Evolutionary conservation across 345 rosid genomes (phyloP), one percentile per base, ranked within the genome.

Genomic region (Euphorbia pulcherrima): DNA sequence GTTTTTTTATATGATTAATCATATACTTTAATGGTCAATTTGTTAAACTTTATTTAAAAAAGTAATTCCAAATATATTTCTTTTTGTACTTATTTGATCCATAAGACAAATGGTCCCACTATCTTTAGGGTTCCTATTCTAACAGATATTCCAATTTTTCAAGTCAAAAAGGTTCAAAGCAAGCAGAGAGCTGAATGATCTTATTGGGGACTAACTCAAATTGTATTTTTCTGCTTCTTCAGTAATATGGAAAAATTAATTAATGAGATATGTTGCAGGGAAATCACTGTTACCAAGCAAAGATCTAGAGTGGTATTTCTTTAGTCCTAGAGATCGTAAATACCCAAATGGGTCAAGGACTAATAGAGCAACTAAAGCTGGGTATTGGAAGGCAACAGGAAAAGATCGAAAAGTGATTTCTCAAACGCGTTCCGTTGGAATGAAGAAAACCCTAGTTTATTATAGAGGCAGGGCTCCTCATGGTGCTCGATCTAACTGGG

Each of bases 381-480:
- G 98, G 8, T 93, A 93, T 30, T 90, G 98, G 97, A 93, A 93
- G 78, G 98, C 98, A 6, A 93, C 98, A 0, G 98, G 98, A 9
- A 93, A 93, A 76, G 97, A 93, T 57, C 80, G 98, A 70, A 90
- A 93, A 68, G 94, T 93, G 35, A 90, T 74, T 74, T 93, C 98
- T 2, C 87, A 88, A 44, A 80, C 65, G 46, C 84, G 94, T 2
- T 69, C 87, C 0, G 96, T 93, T 4, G 98, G 98, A 11, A 86
- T 83, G 87, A 93, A 93, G 86, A 93, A 90, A 86, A 93, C 98
- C 48, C 80, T 90, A 50, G 98, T 93, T 62, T 93, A 90, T 74
- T 90, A 93, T 48, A 76, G 96, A 65, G 98, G 98, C 64, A 80
- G 98, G 75, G 98, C 98, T 0, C 98, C 98, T 1, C 97, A 93